Conservation (phyloP, 2,329 filamentous ascomycete genomes). For the Colletotrichum kahawae region DNA sequence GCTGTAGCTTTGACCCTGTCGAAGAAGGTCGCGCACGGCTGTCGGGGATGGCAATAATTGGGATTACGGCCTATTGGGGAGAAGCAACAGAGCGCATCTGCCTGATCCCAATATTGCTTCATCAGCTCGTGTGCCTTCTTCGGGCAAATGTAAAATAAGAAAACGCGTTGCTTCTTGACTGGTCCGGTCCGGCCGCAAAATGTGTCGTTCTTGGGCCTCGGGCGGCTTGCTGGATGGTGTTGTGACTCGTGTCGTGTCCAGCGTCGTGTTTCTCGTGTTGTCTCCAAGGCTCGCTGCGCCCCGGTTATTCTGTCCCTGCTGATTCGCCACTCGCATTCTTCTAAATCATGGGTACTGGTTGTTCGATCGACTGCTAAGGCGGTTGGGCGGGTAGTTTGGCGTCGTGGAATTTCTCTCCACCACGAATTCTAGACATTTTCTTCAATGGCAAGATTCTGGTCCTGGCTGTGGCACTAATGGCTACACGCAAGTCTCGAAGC, state of each 20-base stretch:
- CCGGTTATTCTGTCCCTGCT: background rate
- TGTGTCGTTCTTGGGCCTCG: background rate
- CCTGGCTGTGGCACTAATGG: background rate
- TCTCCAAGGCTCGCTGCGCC: background rate
- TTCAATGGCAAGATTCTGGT: background rate
- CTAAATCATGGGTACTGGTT: background rate
- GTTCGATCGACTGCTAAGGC: background rate
- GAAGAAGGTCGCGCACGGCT: background rate
- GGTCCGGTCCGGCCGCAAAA: background rate
- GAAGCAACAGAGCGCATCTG: background rate
- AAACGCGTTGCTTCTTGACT: background rate
- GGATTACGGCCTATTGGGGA: background rate
- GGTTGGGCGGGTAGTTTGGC: background rate
- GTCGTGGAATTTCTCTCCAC: background rate
- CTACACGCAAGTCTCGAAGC: background rate
- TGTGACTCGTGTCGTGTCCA: background rate
- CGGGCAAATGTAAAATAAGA: background rate
- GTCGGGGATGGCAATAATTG: background rate
- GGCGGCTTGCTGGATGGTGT: background rate
- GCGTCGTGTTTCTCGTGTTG: background rate
- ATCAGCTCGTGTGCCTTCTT: background rate
- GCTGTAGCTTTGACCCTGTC: background rate
- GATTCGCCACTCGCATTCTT: background rate
- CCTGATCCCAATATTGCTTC: background rate
- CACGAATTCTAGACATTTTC: background rate